A percentile compares a stretch with the other conserved stretches of the same genome.
Evolutionary conservation across 2,329 filamentous ascomycete species (phyloP).

Genomic region (Podosphaera fusca): DNA sequence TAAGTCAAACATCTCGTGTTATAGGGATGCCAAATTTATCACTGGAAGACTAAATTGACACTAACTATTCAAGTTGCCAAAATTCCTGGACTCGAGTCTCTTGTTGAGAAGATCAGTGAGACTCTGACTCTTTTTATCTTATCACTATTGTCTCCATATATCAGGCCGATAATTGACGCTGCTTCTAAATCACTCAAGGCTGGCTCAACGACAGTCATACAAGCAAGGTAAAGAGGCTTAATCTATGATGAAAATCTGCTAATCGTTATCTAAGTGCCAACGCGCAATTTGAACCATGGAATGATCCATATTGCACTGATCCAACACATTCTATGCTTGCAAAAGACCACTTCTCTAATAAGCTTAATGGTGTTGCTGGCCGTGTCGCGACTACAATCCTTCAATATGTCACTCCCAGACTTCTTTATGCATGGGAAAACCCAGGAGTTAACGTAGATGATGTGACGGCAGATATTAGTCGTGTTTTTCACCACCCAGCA

Average conservation of each 20-base stretch:
- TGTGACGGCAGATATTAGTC: slow-evolving; percentile 58
- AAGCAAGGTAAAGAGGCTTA: slow-evolving; percentile 22
- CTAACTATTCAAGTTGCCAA: slow-evolving; percentile 34
- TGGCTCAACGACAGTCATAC: slow-evolving; percentile 51
- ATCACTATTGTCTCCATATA: slow-evolving; percentile 72
- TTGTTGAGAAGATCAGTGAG: slow-evolving; percentile 89
- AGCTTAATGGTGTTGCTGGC: slow-evolving; percentile 57
- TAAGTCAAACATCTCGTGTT: not conserved
- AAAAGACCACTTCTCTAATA: slow-evolving; percentile 66
- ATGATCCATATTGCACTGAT: slow-evolving; percentile 48
- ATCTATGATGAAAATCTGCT: not conserved
- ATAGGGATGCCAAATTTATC: too few species aligned
- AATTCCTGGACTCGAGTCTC: slow-evolving; percentile 67
- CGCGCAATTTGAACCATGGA: slow-evolving; percentile 62
- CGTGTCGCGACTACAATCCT: slow-evolving; percentile 52
- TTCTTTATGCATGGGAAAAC: slow-evolving; percentile 88
- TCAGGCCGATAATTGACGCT: slow-evolving; percentile 73
- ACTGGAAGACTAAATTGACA: not conserved
- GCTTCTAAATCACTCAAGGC: slow-evolving; percentile 69
- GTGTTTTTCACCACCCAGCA: slow-evolving; percentile 78
- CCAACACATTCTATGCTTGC: slow-evolving; percentile 59
- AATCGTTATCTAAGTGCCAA: slow-evolving; percentile 26
- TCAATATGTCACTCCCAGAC: slow-evolving; percentile 63
- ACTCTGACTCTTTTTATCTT: slow-evolving; percentile 80
- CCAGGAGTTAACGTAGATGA: slow-evolving; percentile 60